Evolutionary conservation across 192 early-diverging fungal species (phyloP).

Genomic region (Rhizoclosmatium globosum): DNA sequence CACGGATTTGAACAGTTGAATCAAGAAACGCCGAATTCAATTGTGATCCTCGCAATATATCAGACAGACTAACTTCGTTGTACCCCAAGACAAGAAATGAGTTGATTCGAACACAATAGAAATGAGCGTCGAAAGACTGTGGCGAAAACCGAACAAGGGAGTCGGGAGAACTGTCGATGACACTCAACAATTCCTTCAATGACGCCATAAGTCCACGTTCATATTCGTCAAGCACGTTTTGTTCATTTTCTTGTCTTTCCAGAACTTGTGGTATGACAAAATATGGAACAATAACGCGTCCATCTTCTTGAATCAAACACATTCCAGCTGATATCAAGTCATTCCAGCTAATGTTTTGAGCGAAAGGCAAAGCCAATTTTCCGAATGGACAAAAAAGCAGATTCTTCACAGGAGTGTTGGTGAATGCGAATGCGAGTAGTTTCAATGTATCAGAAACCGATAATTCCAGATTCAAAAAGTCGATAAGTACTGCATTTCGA

Average conservation of each 20-base stretch:
- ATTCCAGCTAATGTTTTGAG: conserved; percentile 30
- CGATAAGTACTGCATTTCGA: background rate
- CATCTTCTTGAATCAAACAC: conserved; percentile 30
- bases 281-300: conserved; percentile 31
- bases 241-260: conserved; percentile 9
- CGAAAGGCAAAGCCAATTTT: conserved; percentile 4
- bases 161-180: conserved; percentile 14
- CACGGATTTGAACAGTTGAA: conserved; percentile 4
- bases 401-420: conserved; percentile 31
- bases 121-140: conserved; percentile 38
- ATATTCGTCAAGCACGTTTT: conserved; percentile 18
- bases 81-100: conserved; percentile 34
- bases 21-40: conserved; percentile 1
- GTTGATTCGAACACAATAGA: conserved; percentile 37
- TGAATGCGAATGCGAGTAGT: conserved; percentile 31
- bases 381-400: conserved; percentile 16
- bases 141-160: conserved; percentile 34
- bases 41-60: conserved; percentile 22
- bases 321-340: conserved; percentile 23
- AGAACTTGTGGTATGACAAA: conserved; percentile 28
- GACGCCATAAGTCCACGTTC: conserved; percentile 1
- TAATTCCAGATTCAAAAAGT: background rate
- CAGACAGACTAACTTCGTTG: background rate
- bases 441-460: conserved; percentile 35
- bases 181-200: conserved; percentile 15